These are phyloP conservation scores for Neurospora terricola DNA, from an alignment of 495 filamentous ascomycete genomes.

Conservation along the genomic window DNA sequence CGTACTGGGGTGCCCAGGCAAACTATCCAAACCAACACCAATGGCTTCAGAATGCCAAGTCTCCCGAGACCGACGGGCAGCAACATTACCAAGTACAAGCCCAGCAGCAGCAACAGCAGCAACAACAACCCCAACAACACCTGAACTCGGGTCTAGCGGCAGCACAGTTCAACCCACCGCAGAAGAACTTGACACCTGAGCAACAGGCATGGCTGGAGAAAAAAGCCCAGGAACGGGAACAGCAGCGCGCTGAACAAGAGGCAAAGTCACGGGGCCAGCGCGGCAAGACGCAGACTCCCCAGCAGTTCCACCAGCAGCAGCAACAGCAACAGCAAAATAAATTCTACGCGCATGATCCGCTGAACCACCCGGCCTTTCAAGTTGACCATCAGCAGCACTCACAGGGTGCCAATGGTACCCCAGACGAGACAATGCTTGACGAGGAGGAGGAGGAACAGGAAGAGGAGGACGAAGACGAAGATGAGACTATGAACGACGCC, in stretches of 20 bases:
- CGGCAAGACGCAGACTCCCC: neutral
- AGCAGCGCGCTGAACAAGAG: neutral
- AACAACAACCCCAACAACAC: neutral
- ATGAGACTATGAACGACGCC: neutral
- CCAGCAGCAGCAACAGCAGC: slow-evolving; percentile 1
- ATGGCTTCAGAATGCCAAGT: neutral
- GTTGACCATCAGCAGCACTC: neutral
- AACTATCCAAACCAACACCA: neutral
- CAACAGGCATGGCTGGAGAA: neutral
- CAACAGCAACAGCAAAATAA: neutral
- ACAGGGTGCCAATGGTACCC: neutral
- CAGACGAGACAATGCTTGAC: neutral
- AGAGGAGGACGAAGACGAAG: neutral
- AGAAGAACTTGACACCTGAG: neutral
- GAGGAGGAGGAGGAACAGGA: slow-evolving; percentile 1
- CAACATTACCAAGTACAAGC: neutral
- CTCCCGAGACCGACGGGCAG: neutral
- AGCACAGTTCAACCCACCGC: neutral
- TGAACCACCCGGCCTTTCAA: neutral
- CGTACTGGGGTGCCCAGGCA: neutral
- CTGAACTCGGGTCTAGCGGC: neutral
- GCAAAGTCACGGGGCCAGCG: neutral
- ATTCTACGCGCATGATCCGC: neutral
- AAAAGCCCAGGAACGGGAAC: neutral
- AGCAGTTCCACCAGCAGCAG: neutral